phyloP scores from a whole-genome alignment of 305 asterid genomes.

The Striga hermonthica region DNA sequence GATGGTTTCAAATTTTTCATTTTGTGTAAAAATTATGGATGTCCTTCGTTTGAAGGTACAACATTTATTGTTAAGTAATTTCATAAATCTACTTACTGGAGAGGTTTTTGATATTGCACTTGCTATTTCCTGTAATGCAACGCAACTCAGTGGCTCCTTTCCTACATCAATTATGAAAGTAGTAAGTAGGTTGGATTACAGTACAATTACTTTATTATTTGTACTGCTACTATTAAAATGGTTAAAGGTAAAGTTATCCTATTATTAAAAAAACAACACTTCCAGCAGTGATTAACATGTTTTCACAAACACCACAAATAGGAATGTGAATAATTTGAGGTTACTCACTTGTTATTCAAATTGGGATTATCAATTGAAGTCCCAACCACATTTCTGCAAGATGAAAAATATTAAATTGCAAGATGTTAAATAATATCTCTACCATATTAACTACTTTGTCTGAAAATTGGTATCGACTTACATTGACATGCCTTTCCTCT shows the following conservation, averaged over 20 bases:
- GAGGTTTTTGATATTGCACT: conserved; percentile 40
- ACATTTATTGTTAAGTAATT: neutral
- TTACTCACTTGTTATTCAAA: conserved; percentile 44
- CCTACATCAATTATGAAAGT: conserved; percentile 36
- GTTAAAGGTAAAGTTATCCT: neutral
- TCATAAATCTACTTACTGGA: conserved; percentile 38
- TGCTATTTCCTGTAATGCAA: conserved; percentile 41
- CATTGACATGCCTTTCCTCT: conserved; percentile 41
- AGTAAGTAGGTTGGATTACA: conserved; percentile 14
- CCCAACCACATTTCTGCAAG: conserved; percentile 55
- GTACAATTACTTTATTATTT: conserved; percentile 6
- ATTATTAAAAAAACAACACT: neutral
- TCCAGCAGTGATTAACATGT: neutral
- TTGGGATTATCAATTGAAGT: conserved; percentile 44
- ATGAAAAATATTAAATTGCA: conserved; percentile 20
- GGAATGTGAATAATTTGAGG: neutral
- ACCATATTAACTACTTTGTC: neutral
- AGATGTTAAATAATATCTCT: neutral
- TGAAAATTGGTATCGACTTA: conserved; percentile 32
- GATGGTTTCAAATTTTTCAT: neutral
- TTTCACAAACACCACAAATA: neutral
- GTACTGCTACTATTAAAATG: neutral
- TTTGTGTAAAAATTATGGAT: neutral
- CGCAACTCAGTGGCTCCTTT: conserved; percentile 40
- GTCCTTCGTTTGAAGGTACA: neutral